phyloP scores from a whole-genome alignment of 352 stramenopile genomes.

The Pythium guiyangense region DNA sequence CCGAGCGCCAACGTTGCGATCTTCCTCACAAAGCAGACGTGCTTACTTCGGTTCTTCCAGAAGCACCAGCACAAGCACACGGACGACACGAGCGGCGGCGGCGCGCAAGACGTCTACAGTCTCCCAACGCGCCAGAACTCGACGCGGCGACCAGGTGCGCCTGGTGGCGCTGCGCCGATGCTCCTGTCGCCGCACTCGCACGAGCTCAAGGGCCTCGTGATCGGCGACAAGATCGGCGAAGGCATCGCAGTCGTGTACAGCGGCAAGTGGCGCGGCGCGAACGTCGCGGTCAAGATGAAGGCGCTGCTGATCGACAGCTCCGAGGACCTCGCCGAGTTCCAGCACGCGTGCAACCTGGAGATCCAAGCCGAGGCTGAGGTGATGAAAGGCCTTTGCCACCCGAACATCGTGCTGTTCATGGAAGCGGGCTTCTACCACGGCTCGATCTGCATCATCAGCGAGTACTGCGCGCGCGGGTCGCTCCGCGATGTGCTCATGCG shows the following conservation, averaged over 20 bases:
- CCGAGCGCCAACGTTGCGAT: conserved; percentile 73
- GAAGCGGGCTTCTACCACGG: conserved; percentile 81
- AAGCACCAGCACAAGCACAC: conserved; percentile 16
- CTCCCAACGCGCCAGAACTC: conserved; percentile 15
- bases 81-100: background rate
- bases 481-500: conserved; percentile 93
- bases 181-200: conserved; percentile 60
- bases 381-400: conserved; percentile 78
- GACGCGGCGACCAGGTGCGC: background rate
- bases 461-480: conserved; percentile 93
- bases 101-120: conserved; percentile 20
- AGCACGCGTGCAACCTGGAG: conserved; percentile 82
- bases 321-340: conserved; percentile 65
- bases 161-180: conserved; percentile 18
- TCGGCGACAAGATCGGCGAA: conserved; percentile 82
- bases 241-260: conserved; percentile 91
- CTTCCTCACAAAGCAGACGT: conserved; percentile 61
- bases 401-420: conserved; percentile 89
- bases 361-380: conserved; percentile 80
- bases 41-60: conserved; percentile 57
- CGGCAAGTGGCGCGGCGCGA: conserved; percentile 93
- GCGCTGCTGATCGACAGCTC: conserved; percentile 63
- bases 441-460: conserved; percentile 94
- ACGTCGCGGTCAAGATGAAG: conserved; percentile 95
- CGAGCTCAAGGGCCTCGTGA: conserved; percentile 75